A percentile compares a stretch with the other conserved stretches of the same genome.
These are phyloP conservation scores for Tilletia walkeri DNA, from an alignment of 1,284 basidiomycete genomes.

Conservation along the genomic window DNA sequence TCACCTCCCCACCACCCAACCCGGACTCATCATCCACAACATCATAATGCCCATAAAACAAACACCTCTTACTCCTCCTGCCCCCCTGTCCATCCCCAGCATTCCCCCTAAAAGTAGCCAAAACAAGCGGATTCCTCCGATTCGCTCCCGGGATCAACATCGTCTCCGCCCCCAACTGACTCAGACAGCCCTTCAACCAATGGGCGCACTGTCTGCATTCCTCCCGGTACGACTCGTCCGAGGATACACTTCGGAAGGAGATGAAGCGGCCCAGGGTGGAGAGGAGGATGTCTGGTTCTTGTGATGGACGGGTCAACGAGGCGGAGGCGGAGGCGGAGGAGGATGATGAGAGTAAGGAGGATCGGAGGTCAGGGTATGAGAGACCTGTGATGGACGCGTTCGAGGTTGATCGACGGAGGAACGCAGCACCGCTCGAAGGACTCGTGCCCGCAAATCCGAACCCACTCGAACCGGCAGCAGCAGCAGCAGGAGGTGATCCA, in stretches of 20 bases:
- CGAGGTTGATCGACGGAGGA: no score
- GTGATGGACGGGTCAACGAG: not conserved
- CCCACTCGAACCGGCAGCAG: no score
- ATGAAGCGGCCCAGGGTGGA: slow-evolving; percentile 79
- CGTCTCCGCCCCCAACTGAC: slow-evolving; percentile 45
- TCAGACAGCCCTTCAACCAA: slow-evolving; percentile 43
- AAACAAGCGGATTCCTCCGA: slow-evolving; percentile 44
- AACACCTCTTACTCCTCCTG: slow-evolving; percentile 15
- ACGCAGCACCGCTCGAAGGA: no score
- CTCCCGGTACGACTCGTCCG: slow-evolving; percentile 68
- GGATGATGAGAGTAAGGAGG: not conserved
- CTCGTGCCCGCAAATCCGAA: no score
- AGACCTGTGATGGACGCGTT: not conserved
- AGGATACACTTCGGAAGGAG: slow-evolving; percentile 80
- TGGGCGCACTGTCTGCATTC: slow-evolving; percentile 60
- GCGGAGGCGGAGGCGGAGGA: no score
- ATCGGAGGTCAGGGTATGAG: not conserved
- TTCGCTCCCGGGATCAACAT: slow-evolving; percentile 35
- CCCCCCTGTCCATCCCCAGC: not conserved
- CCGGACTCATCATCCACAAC: slow-evolving; percentile 56
- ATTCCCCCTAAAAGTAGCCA: slow-evolving; percentile 39
- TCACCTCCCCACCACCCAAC: slow-evolving; percentile 23
- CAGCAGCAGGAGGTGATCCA: not conserved
- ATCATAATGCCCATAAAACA: slow-evolving; percentile 54
- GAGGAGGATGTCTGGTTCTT: slow-evolving; percentile 58